A percentile compares a stretch with the other conserved stretches of the same genome.
Conservation (phyloP, 2,329 filamentous ascomycete genomes). For the Macroventuria anomochaeta region DNA sequence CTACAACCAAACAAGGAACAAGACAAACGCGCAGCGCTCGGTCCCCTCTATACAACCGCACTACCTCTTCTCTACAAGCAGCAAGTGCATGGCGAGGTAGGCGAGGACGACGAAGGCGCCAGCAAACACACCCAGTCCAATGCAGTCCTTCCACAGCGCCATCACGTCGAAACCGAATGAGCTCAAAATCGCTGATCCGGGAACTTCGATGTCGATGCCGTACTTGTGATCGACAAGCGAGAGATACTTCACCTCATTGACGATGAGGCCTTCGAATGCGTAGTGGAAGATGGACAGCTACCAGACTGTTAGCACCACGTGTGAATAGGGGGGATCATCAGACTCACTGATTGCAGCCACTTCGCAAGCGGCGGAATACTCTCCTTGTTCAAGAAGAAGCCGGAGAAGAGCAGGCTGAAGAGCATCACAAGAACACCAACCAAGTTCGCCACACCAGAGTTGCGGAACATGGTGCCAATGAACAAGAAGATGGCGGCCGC, state of each 20-base stretch:
- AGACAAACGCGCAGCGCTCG: slow-evolving; percentile 5
- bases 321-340: accelerated
- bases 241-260: slow-evolving; percentile 92
- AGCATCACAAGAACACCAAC: slow-evolving; percentile 97
- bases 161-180: slow-evolving; percentile 92
- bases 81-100: slow-evolving; percentile 89
- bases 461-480: slow-evolving; percentile 93
- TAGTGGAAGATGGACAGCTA: slow-evolving; percentile 97
- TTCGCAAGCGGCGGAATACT: slow-evolving; percentile 83
- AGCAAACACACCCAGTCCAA: slow-evolving; percentile 82
- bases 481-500: slow-evolving; percentile 93
- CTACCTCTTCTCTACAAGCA: slow-evolving; percentile 87
- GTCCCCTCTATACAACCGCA: not conserved
- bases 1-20: not conserved
- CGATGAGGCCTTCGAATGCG: slow-evolving; percentile 92
- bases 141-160: slow-evolving; percentile 83
- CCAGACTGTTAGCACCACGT: not conserved
- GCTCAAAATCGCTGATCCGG: slow-evolving; percentile 90
- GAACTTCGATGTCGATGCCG: slow-evolving; percentile 93
- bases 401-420: slow-evolving; percentile 93
- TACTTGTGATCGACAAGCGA: slow-evolving; percentile 94
- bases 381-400: slow-evolving; percentile 91
- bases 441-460: slow-evolving; percentile 87
- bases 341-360: slow-evolving; percentile 82
- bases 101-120: slow-evolving; percentile 84